Base-by-base conservation (phyloP, 345 rosid species). In the Turritis glabra region DNA sequence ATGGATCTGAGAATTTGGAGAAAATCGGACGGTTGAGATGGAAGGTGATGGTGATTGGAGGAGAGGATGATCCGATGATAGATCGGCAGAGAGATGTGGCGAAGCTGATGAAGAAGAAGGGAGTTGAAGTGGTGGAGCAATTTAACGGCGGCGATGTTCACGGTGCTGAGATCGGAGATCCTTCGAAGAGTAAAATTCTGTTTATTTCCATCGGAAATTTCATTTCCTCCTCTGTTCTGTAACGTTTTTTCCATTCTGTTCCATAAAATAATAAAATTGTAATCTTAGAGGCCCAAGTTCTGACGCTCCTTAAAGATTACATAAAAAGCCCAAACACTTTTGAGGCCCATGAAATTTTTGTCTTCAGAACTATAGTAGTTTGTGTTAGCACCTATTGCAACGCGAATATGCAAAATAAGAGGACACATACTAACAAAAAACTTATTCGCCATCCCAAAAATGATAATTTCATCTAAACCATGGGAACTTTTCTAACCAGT, bases 51-150 rank as follows among this genome's bases (percentile, higher is more conserved):
- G 70, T 88, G 26, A 43, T 41, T 2, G 85, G 89, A 23, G 83
- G 76, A 32, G 75, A 73, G 2, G 80, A 71, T 12, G 89, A 89
- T 67, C 88, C 87, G 3, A 48, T 88, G 25, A 13, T 85, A 1
- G 90, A 86, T 67, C 84, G 87, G 14, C 88, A 83, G 81, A 67
- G 52, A 17, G 85, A 75, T 35, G 0, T 85, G 3, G 78, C 48
- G 23, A 62, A 67, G 61, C 10, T 84, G 68, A 67, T 86, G 86
- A 75, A 79, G 47, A 79, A 63, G 52, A 84, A 77, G 7, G 89
- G 92, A 0, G 38, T 84, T 0, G 22, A 73, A 3, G 87, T 86
- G 17, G 77, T 10, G 41, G 70, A 64, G 15, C 52, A 40, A 2
- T 87, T 71, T 17, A 32, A 10, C 18, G 79, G 21, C 3, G 88